phyloP scores from a whole-genome alignment of 2,329 filamentous ascomycete species.

The Colletotrichum sp. region DNA sequence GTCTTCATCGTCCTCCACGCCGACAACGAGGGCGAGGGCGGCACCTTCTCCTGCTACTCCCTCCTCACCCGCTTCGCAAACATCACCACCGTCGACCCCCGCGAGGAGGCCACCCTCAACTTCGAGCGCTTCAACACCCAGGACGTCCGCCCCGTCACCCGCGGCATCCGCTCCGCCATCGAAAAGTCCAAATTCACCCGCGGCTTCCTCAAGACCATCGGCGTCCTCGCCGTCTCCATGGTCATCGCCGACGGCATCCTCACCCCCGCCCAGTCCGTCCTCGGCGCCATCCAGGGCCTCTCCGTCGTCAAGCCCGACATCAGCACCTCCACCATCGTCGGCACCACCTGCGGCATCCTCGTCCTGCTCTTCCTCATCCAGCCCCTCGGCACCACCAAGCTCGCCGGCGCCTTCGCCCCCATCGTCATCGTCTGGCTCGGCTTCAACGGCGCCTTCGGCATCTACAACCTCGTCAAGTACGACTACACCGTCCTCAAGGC shows the following conservation, averaged over 20 bases:
- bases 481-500: constrained; percentile 61
- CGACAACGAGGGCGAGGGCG: constrained; percentile 75
- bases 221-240: constrained; percentile 70
- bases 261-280: constrained; percentile 72
- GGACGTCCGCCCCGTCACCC: constrained; percentile 58
- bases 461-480: constrained; percentile 62
- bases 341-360: constrained; percentile 68
- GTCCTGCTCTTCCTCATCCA: constrained; percentile 68
- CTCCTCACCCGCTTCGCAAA: constrained; percentile 65
- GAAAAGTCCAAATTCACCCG: constrained; percentile 61
- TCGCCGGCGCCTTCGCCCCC: constrained; percentile 67
- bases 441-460: constrained; percentile 67
- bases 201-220: constrained; percentile 62
- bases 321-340: constrained; percentile 61
- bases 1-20: constrained; percentile 68
- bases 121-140: constrained; percentile 64
- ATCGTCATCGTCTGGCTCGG: constrained; percentile 71
- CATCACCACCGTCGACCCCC: constrained; percentile 65
- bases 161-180: constrained; percentile 58
- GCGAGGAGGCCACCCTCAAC: constrained; percentile 57
- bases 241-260: constrained; percentile 71
- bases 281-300: constrained; percentile 71
- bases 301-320: constrained; percentile 64
- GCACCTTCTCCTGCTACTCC: constrained; percentile 72
- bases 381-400: constrained; percentile 66